phyloP scores from a whole-genome alignment of 495 filamentous ascomycete genomes.

The Penicillium turbatum region DNA sequence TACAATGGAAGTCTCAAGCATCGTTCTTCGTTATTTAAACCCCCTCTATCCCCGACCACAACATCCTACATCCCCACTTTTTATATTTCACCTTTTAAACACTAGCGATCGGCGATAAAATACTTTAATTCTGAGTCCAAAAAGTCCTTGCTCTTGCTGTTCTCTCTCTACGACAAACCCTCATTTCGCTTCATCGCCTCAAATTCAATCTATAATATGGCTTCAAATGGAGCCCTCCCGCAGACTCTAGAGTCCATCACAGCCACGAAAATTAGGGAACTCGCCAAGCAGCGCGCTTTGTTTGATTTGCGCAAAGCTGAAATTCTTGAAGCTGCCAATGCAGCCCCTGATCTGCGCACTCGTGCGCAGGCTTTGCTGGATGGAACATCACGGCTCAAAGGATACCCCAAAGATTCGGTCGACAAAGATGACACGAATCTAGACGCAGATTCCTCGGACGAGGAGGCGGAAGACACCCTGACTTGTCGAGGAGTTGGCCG shows the following conservation, averaged over 20 bases:
- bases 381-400: slow-evolving; percentile 38
- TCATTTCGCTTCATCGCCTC: neutral
- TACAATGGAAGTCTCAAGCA: neutral
- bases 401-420: slow-evolving; percentile 33
- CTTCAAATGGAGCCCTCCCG: slow-evolving; percentile 43
- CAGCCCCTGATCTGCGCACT: slow-evolving; percentile 24
- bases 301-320: slow-evolving; percentile 44
- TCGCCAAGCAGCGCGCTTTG: slow-evolving; percentile 53
- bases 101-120: too few relatives aligned
- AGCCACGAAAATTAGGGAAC: slow-evolving; percentile 57
- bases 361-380: slow-evolving; percentile 34
- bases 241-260: slow-evolving; percentile 64
- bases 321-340: slow-evolving; percentile 27
- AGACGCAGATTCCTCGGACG: slow-evolving; percentile 19
- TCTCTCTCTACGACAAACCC: neutral
- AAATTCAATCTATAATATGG: slow-evolving; percentile 16
- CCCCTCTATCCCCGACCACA: neutral
- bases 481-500: slow-evolving; percentile 14
- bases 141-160: neutral
- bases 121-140: too few relatives aligned
- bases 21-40: neutral
- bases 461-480: slow-evolving; percentile 6
- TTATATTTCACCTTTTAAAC: neutral
- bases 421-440: slow-evolving; percentile 36
- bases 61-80: neutral